Percentiles rank a stretch among this genome's conserved stretches.
Evolutionary conservation across 768 basidiomycete genomes (phyloP).

Genomic region (Suillus sp.): DNA sequence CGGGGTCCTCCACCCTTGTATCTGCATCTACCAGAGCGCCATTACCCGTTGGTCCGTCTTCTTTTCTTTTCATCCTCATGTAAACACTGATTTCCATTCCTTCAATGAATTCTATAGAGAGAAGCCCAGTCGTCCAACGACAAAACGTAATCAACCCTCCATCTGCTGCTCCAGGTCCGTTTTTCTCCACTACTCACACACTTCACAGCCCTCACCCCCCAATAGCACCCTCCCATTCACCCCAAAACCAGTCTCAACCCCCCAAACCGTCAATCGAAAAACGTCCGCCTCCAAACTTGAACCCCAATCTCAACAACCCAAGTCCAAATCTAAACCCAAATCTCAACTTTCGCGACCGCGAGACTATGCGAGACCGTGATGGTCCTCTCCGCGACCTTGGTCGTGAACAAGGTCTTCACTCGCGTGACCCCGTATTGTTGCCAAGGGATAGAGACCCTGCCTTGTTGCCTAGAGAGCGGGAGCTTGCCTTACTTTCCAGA

Average conservation of each 20-base stretch:
- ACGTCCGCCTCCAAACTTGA: constrained; percentile 21
- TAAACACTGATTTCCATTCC: not conserved
- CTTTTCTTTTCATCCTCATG: constrained; percentile 4
- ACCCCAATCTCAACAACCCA: constrained; percentile 7
- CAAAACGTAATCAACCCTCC: constrained; percentile 25
- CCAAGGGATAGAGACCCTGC: not conserved
- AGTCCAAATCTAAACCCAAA: constrained; percentile 10
- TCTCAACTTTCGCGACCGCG: constrained; percentile 10
- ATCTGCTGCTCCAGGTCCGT: constrained; percentile 29
- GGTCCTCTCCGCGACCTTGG: not conserved
- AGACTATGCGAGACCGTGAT: constrained; percentile 10
- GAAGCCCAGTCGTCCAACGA: constrained; percentile 33
- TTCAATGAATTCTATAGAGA: constrained; percentile 20
- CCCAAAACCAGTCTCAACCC: constrained; percentile 21
- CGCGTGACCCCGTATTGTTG: not conserved
- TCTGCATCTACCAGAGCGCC: constrained; percentile 24
- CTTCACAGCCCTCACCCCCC: constrained; percentile 12
- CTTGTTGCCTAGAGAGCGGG: not conserved
- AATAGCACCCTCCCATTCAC: constrained; percentile 29
- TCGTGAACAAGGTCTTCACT: constrained; percentile 2
- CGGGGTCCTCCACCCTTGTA: constrained; percentile 34
- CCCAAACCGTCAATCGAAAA: constrained; percentile 32
- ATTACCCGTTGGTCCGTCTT: constrained; percentile 29
- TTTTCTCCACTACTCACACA: not conserved
- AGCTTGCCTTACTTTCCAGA: not conserved